Evolutionary conservation across 1,284 basidiomycete genomes (phyloP), one percentile per base, ranked within the genome.

Genomic region (Pyrrhoderma lamaoense): DNA sequence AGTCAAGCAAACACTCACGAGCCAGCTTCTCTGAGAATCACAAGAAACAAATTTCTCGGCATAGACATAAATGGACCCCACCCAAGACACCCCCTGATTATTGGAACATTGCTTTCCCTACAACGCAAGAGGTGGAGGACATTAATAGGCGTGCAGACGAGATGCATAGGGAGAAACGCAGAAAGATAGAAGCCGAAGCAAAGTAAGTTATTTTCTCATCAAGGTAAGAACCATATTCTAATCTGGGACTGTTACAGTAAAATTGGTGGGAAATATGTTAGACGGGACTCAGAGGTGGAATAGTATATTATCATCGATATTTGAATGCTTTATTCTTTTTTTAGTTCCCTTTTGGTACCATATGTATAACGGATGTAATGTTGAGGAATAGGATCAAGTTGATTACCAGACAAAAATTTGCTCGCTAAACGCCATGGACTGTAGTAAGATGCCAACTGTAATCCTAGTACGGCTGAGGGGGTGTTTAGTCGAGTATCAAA

Each of bases 51-150:
- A 82, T 92, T 47, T 93, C 90, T 19, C 77, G 88, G 23, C 91
- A 93, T 67, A 77, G 90, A 23, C 71, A 80, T 57, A 71, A 79
- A 40, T 90, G 86, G 85, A 73, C 74, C 27, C 74, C 80, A 42
- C 73, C 82, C 1, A 75, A 72, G 42, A 93, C 91, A 0, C 93
- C 93, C 14, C 91, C 90, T 1, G 82, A 80, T 19, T 94, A 88
- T 65, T 91, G 89, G 89, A 74, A 85, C 56, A 92, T 94, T 51
- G 88, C 84, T 0, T 94, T 96, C 62, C 93, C 93, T 0, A 73
- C 74, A 56, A 93, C 93, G 2, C 91, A 93, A 64, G 77, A 87
- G 60, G 84, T 82, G 14, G 73, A 71, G 39, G 74, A 73, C 46
- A 88, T 93, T 57, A 94, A 94, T 63, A 70, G 71, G 51, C 68